Conservation (phyloP, 345 rosid species). For the Boechera divaricarpa region DNA sequence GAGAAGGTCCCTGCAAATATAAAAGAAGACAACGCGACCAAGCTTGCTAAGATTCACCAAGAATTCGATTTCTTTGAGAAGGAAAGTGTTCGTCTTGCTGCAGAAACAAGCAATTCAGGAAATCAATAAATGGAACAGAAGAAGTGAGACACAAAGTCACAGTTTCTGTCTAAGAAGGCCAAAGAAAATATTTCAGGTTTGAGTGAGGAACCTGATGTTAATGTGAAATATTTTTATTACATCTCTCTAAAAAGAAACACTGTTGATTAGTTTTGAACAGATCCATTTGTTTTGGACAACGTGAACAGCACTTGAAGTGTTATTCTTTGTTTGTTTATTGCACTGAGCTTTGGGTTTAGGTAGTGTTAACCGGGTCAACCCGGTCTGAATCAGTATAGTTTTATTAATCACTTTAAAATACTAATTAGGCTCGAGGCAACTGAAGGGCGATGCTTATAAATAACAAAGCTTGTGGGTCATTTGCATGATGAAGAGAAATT, state of each 20-base stretch:
- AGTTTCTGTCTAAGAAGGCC: neutral
- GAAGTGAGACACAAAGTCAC: conserved; percentile 13
- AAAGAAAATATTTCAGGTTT: conserved; percentile 1
- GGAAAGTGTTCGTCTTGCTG: conserved; percentile 60
- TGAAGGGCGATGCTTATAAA: too few species aligned
- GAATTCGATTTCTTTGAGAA: conserved; percentile 69
- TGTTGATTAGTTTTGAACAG: conserved; percentile 9
- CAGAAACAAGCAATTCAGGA: conserved; percentile 37
- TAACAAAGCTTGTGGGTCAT: neutral
- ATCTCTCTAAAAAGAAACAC: neutral
- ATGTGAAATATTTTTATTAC: conserved; percentile 3
- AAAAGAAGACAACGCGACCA: conserved; percentile 62
- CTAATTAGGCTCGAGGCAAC: conserved; percentile 6
- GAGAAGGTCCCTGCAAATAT: conserved; percentile 75
- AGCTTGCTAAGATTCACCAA: conserved; percentile 66
- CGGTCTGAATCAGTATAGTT: neutral
- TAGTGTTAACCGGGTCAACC: neutral
- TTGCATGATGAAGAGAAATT: neutral
- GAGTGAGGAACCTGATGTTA: neutral
- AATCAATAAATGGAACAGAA: conserved; percentile 20
- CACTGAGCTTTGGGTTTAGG: neutral
- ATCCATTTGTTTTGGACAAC: conserved; percentile 7
- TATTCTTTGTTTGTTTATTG: neutral
- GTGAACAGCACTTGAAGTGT: neutral
- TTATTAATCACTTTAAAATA: neutral